A percentile compares a stretch with the other conserved stretches of the same genome.
Conservation (phyloP, 371 early-diverging fungal species). For the Mortierella sp. region DNA sequence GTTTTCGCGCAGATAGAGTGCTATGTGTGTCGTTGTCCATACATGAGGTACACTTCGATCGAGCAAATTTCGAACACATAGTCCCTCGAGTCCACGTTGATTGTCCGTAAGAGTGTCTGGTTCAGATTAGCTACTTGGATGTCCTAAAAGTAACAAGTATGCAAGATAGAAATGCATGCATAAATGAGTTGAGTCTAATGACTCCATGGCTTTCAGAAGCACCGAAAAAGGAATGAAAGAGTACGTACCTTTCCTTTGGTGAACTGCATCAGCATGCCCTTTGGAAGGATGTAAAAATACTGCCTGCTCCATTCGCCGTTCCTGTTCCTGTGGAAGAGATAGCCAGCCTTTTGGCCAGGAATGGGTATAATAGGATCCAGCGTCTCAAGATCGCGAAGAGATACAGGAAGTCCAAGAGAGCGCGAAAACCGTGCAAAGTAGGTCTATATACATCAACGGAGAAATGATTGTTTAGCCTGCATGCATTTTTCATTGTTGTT, state of each 20-base stretch:
- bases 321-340: conserved; percentile 43
- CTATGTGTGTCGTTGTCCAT: neutral
- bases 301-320: conserved; percentile 52
- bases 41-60: conserved; percentile 55
- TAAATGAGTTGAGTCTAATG: neutral
- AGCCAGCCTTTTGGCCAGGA: conserved; percentile 47
- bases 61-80: conserved; percentile 58
- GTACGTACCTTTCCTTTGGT: conserved; percentile 48
- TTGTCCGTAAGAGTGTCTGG: conserved; percentile 46
- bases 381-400: conserved; percentile 46
- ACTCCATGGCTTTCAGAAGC: too few species aligned
- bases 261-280: conserved; percentile 55
- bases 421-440: conserved; percentile 41
- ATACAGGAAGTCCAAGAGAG: conserved; percentile 45
- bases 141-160: conserved; percentile 30
- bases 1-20: neutral
- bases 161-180: neutral
- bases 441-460: conserved; percentile 3
- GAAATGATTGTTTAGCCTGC: neutral
- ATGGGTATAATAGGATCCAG: conserved; percentile 29
- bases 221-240: neutral
- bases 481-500: neutral
- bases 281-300: conserved; percentile 50
- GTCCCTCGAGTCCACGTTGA: conserved; percentile 47
- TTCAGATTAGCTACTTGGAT: conserved; percentile 54